These are phyloP conservation scores for Colletotrichum sp. DNA, from an alignment of 2,329 filamentous ascomycete genomes.

Conservation along the genomic window DNA sequence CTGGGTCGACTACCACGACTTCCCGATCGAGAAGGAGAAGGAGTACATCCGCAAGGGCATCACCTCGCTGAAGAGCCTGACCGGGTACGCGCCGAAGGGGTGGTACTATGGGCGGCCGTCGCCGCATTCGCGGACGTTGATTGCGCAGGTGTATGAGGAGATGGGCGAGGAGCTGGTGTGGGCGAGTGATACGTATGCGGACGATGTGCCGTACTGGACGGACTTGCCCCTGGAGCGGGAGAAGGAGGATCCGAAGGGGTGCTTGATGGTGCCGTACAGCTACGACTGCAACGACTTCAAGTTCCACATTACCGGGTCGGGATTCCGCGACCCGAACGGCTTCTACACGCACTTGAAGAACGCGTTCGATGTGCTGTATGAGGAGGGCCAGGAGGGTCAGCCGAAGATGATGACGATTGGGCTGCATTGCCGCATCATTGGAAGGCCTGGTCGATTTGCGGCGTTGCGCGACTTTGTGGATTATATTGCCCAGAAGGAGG, in stretches of 20 bases:
- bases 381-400: constrained; percentile 50
- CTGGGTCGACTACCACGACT: constrained; percentile 56
- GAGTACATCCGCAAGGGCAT: constrained; percentile 50
- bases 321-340: constrained; percentile 48
- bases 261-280: constrained; percentile 58
- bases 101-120: constrained; percentile 55
- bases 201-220: constrained; percentile 61
- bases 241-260: constrained; percentile 45
- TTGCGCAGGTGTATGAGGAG: constrained; percentile 56
- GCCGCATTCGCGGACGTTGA: constrained; percentile 48
- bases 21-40: constrained; percentile 50
- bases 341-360: constrained; percentile 54
- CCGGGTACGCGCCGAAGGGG: constrained; percentile 50
- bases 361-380: constrained; percentile 59
- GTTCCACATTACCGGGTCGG: constrained; percentile 40
- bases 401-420: constrained; percentile 65
- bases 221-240: constrained; percentile 54
- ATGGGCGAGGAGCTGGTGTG: constrained; percentile 56
- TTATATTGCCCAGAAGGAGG: constrained; percentile 56
- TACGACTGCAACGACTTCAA: constrained; percentile 63
- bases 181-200: constrained; percentile 55
- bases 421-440: constrained; percentile 57
- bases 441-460: constrained; percentile 54
- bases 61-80: constrained; percentile 42
- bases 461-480: constrained; percentile 58